Evolutionary conservation across 164 flowering plant genomes (phyloP), one percentile per base, ranked within the genome.

Genomic region (Vitis rotundifolia): DNA sequence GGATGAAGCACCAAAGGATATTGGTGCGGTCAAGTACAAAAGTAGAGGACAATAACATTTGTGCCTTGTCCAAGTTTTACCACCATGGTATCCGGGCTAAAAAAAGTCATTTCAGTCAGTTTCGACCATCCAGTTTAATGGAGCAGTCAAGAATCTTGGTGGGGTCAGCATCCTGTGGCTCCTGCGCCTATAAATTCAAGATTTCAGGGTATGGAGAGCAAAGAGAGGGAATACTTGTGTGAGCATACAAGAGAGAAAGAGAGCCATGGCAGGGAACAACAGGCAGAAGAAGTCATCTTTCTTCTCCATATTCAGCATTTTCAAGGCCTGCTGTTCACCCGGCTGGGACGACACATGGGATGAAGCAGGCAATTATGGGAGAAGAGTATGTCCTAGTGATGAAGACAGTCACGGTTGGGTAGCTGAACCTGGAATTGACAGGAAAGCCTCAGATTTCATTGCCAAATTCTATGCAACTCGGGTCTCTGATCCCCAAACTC

Each of bases 341-440:
- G 19, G 64, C 16, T 9, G 64, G 49, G 71, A 47, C 9, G 14
- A 73, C 44, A 48, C 44, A 47, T 8, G 6, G 9, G 58, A 26
- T 9, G 70, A 52, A 0, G 75, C 50, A 2, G 70, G 69, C 12
- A 15, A 13, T 0, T 44, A 49, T 18, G 3, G 2, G 1, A 44
- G 72, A 19, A 63, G 72, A 22, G 64, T 57, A 22, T 71, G 68
- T 15, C 61, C 66, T 1, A 78, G 84, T 12, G 82, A 81, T 19
- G 76, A 81, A 8, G 84, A 78, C 50, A 68, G 71, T 51, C 72
- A 69, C 0, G 13, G 52, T 47, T 81, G 81, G 79, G 59, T 59
- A 9, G 79, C 76, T 3, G 84, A 78, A 54, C 81, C 81, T 0
- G 79, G 76, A 9, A 76, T 81, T 15, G 84, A 81, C 60, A 54